Conservation (phyloP, 306 rosid genomes). For the Chamaecrista fasciculata region DNA sequence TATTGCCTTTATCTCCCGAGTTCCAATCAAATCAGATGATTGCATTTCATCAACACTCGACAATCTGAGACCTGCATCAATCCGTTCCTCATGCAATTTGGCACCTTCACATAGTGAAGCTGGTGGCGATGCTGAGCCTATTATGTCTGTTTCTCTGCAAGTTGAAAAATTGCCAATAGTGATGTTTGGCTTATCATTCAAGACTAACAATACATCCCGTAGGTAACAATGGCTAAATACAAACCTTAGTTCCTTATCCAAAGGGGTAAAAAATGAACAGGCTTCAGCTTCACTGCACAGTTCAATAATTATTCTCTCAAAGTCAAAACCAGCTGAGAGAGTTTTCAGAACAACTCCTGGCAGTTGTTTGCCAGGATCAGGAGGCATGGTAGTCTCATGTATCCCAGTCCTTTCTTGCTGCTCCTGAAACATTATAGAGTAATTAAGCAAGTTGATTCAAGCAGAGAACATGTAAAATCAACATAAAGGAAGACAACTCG, state of each 20-base stretch:
- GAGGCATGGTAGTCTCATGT: conserved; percentile 42
- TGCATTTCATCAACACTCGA: conserved; percentile 45
- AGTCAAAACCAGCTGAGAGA: conserved; percentile 56
- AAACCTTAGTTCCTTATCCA: conserved; percentile 45
- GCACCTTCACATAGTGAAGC: conserved; percentile 39
- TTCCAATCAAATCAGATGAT: conserved; percentile 38
- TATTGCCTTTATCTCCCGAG: conserved; percentile 45
- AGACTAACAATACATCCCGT: conserved; percentile 31
- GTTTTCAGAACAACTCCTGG: conserved; percentile 67
- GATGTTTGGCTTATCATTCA: conserved; percentile 23
- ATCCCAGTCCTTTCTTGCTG: conserved; percentile 65
- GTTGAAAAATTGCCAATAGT: conserved; percentile 27
- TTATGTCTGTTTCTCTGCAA: conserved; percentile 48
- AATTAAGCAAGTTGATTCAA: conserved; percentile 25
- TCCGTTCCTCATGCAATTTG: conserved; percentile 34
- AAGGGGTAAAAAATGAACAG: conserved; percentile 35
- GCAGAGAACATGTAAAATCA: conserved; percentile 15
- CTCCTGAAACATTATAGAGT: conserved; percentile 49
- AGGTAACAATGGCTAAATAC: conserved; percentile 27
- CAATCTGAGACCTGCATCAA: conserved; percentile 31
- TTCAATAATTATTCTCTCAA: conserved; percentile 44
- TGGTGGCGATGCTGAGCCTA: conserved; percentile 51
- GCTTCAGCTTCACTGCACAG: conserved; percentile 45
- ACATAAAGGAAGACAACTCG: conserved; percentile 17
- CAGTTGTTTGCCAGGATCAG: conserved; percentile 68